Evolutionary conservation across 805 yeast genomes (phyloP).

Genomic region (Metschnikowia lunata): DNA sequence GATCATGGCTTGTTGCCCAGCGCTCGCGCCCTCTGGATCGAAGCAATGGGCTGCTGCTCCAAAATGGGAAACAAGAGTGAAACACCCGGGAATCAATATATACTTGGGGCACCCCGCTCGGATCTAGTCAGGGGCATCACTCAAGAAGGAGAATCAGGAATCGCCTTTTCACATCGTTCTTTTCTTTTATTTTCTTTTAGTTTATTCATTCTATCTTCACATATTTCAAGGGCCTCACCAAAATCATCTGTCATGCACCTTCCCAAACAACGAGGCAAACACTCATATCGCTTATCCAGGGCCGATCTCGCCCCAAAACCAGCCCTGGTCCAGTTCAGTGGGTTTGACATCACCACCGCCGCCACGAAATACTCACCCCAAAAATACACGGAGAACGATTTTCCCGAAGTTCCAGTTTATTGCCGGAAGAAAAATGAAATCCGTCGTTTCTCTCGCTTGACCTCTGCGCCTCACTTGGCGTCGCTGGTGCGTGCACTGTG

Average conservation of each 20-base stretch:
- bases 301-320: constrained; percentile 3
- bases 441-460: constrained; percentile 14
- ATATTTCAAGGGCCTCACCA: too few species aligned
- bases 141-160: too few species aligned
- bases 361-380: constrained; percentile 27
- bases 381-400: constrained; percentile 19
- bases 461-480: constrained; percentile 1
- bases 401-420: constrained; percentile 28
- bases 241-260: background rate
- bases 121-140: too few species aligned
- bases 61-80: too few species aligned
- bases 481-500: background rate
- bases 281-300: background rate
- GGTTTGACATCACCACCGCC: constrained; percentile 20
- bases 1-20: too few species aligned
- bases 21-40: too few species aligned
- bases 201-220: too few species aligned
- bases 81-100: too few species aligned
- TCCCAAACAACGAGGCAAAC: constrained; percentile 8
- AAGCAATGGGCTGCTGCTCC: too few species aligned
- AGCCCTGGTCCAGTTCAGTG: constrained; percentile 3
- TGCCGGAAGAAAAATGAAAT: constrained; percentile 20
- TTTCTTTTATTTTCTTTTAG: too few species aligned
- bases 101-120: too few species aligned
- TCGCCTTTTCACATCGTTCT: too few species aligned